Conservation (phyloP, 1,139 yeast species). For the Blastobotrys arbuscula region DNA sequence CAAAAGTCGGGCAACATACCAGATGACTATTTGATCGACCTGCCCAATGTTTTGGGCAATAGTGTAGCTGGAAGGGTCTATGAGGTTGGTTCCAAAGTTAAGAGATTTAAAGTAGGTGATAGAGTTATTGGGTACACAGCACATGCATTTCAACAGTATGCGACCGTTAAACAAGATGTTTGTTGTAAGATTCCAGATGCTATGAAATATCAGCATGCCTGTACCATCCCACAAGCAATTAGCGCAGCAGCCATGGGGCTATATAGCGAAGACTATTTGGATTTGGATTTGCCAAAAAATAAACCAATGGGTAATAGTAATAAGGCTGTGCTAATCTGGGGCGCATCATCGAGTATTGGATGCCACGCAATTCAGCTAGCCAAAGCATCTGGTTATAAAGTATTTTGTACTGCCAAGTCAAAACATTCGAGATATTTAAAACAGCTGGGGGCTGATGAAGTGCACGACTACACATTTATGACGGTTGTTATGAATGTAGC, state of each 20-base stretch:
- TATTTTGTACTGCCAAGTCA: conserved; percentile 49
- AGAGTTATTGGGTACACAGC: conserved; percentile 31
- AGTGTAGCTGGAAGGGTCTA: conserved; percentile 52
- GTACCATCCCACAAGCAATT: not conserved
- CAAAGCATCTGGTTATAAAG: conserved; percentile 45
- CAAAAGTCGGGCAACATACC: not conserved
- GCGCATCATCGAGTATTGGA: conserved; percentile 57
- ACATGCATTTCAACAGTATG: conserved; percentile 52
- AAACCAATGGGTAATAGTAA: not conserved
- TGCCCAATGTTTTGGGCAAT: conserved; percentile 29
- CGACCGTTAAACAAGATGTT: conserved; percentile 19
- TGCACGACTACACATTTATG: conserved; percentile 39
- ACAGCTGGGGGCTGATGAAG: conserved; percentile 52
- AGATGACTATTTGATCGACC: not conserved
- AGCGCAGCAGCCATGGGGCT: not conserved
- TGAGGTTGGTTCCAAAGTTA: conserved; percentile 51
- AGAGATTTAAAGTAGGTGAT: conserved; percentile 49
- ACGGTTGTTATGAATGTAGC: not conserved
- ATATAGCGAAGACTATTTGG: not conserved
- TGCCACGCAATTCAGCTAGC: conserved; percentile 52
- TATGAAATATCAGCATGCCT: conserved; percentile 1
- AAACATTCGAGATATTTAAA: conserved; percentile 42
- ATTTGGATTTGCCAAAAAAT: not conserved
- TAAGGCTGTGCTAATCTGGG: conserved; percentile 39
- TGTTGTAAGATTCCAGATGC: conserved; percentile 1